Evolutionary conservation across 208 protist genomes (phyloP).

Genomic region (Trypanosoma cruzi): DNA sequence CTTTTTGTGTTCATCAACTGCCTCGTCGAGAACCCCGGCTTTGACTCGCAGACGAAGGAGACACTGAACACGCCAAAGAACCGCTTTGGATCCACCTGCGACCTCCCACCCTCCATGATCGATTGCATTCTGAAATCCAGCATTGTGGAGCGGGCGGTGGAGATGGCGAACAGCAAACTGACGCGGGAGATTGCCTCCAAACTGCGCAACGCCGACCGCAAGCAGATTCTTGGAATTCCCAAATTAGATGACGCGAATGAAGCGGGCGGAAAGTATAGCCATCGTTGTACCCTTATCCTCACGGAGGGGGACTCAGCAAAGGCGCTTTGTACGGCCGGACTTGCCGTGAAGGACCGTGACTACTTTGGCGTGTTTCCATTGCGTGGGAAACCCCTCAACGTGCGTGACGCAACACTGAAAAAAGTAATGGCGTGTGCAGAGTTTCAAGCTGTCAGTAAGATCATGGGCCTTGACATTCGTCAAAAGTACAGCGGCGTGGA

Average conservation of each 20-base stretch:
- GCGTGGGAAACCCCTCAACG: slow-evolving; percentile 99
- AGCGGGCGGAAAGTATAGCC: slow-evolving; percentile 95
- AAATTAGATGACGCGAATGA: slow-evolving; percentile 99
- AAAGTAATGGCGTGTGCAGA: slow-evolving; percentile 97
- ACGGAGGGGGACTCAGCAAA: slow-evolving; percentile 99
- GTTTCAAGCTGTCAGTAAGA: slow-evolving; percentile 95
- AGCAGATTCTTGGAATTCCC: slow-evolving; percentile 95
- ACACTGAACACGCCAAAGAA: slow-evolving; percentile 95
- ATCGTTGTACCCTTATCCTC: slow-evolving; percentile 99
- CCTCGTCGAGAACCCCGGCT: slow-evolving; percentile 99
- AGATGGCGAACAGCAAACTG: slow-evolving; percentile 97
- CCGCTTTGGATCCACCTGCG: slow-evolving; percentile 97
- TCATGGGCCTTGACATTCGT: slow-evolving; percentile 95
- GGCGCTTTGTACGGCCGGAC: slow-evolving; percentile 96
- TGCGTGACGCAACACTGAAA: slow-evolving; percentile 96
- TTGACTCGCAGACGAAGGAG: slow-evolving; percentile 99
- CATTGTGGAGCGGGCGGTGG: slow-evolving; percentile 95
- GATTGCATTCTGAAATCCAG: slow-evolving; percentile 95
- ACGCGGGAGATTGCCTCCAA: slow-evolving; percentile 88
- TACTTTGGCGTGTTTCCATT: slow-evolving; percentile 99
- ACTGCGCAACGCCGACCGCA: slow-evolving; percentile 68
- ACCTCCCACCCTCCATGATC: slow-evolving; percentile 95
- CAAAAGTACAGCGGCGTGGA: slow-evolving; percentile 91
- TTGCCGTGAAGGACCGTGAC: slow-evolving; percentile 98
- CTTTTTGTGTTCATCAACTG: slow-evolving; percentile 99